Evolutionary conservation across 768 basidiomycete genomes (phyloP).

Genomic region (Boletus vinaceobasis): DNA sequence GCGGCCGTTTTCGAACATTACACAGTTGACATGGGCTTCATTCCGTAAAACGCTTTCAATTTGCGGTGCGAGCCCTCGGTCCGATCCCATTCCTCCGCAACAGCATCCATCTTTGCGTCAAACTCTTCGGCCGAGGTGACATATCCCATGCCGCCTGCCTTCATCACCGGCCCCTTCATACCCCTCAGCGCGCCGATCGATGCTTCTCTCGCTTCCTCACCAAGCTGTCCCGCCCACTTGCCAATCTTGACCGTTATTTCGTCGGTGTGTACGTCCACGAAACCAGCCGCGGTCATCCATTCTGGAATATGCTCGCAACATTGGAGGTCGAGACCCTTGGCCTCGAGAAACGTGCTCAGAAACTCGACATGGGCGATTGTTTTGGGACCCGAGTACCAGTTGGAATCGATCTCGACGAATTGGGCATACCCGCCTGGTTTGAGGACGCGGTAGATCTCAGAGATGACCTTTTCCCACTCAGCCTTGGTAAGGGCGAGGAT

Average conservation of each 20-base stretch:
- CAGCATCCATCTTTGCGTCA: slow-evolving; percentile 13
- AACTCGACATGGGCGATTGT: slow-evolving; percentile 6
- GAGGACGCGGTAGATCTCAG: slow-evolving; percentile 30
- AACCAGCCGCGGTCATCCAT: slow-evolving; percentile 1
- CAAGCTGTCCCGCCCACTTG: slow-evolving; percentile 17
- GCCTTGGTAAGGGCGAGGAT: slow-evolving; percentile 22
- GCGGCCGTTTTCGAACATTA: too few species aligned
- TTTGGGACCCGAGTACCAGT: slow-evolving; percentile 13
- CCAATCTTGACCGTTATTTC: slow-evolving; percentile 13
- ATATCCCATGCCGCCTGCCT: slow-evolving; percentile 21
- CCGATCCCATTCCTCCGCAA: slow-evolving; percentile 22
- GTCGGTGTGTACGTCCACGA: slow-evolving; percentile 9
- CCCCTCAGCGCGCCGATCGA: slow-evolving; percentile 19
- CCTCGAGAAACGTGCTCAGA: slow-evolving; percentile 7
- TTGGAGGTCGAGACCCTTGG: slow-evolving; percentile 8
- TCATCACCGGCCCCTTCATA: slow-evolving; percentile 21
- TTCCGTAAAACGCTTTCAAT: slow-evolving; percentile 4
- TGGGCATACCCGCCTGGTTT: slow-evolving; percentile 31
- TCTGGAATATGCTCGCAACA: slow-evolving; percentile 11
- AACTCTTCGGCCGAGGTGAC: slow-evolving; percentile 15
- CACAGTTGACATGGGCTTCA: neutral
- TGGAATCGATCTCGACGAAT: slow-evolving; percentile 24
- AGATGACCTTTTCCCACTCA: slow-evolving; percentile 23
- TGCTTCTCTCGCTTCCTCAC: slow-evolving; percentile 17
- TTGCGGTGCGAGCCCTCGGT: slow-evolving; percentile 7